Percentiles rank a stretch among this genome's conserved stretches.
phyloP scores from a whole-genome alignment of 805 yeast species.

The Myxozyma mucilagina region DNA sequence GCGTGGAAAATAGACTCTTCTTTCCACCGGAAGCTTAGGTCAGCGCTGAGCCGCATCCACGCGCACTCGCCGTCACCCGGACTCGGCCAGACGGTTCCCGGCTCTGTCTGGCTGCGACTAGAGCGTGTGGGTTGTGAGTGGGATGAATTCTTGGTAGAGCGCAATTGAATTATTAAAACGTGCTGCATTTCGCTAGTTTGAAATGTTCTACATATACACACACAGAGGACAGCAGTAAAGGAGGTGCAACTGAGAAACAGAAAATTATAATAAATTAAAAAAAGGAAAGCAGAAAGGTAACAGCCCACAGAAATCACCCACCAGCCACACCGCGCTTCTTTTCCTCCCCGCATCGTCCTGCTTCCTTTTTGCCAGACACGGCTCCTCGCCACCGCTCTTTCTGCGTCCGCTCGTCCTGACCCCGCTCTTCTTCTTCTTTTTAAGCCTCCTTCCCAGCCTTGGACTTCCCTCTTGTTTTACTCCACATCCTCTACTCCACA shows the following conservation, averaged over 20 bases:
- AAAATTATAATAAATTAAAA: too few species aligned
- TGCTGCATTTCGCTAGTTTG: too few species aligned
- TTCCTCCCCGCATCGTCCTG: not conserved
- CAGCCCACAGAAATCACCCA: too few species aligned
- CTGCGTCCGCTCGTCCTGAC: not conserved
- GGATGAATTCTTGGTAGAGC: too few species aligned
- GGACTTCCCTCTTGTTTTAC: not conserved
- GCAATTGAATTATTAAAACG: too few species aligned
- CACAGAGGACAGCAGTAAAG: too few species aligned
- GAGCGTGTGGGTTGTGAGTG: not conserved
- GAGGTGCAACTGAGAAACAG: too few species aligned
- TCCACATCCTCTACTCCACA: not conserved
- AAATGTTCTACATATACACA: too few species aligned
- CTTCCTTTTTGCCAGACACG: not conserved
- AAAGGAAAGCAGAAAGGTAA: too few species aligned
- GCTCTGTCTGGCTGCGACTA: not conserved
- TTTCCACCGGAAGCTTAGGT: not conserved
- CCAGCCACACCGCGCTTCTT: too few species aligned
- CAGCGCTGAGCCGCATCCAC: not conserved
- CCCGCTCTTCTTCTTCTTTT: slow-evolving; percentile 1
- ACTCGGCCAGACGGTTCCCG: not conserved
- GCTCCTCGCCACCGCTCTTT: not conserved
- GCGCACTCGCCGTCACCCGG: not conserved
- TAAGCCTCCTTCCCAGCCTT: not conserved
- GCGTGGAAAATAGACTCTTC: not conserved